These are phyloP conservation scores for Huntiella decipiens DNA, from an alignment of 2,329 filamentous ascomycete species.

Conservation along the genomic window DNA sequence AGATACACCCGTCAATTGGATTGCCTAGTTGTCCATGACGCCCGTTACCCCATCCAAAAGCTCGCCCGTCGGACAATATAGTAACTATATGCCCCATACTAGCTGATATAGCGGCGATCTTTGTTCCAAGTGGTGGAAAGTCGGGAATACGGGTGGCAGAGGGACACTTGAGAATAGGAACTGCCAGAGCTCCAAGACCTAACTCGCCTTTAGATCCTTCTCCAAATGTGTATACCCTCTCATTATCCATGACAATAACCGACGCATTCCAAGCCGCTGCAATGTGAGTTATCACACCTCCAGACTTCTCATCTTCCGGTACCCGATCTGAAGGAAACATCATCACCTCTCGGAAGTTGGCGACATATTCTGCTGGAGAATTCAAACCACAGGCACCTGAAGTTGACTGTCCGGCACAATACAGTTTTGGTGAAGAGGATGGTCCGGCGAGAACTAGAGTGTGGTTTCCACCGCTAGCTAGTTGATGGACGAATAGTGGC, in stretches of 20 bases:
- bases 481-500: slow-evolving; percentile 14
- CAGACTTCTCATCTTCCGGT: neutral
- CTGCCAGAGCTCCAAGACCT: slow-evolving; percentile 34
- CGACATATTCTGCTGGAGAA: slow-evolving; percentile 6
- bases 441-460: slow-evolving; percentile 43
- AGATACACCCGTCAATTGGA: slow-evolving; percentile 28
- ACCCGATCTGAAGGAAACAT: slow-evolving; percentile 3
- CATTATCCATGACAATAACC: slow-evolving; percentile 34
- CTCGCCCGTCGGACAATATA: slow-evolving; percentile 54
- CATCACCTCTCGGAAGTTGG: slow-evolving; percentile 11
- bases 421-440: slow-evolving; percentile 15
- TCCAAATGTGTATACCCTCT: slow-evolving; percentile 43
- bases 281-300: slow-evolving; percentile 21
- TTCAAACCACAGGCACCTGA: slow-evolving; percentile 34
- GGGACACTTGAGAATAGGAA: slow-evolving; percentile 25
- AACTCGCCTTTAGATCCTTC: slow-evolving; percentile 53
- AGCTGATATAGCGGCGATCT: slow-evolving; percentile 47
- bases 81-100: slow-evolving; percentile 62
- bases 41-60: slow-evolving; percentile 77
- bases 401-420: slow-evolving; percentile 6
- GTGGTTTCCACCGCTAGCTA: slow-evolving; percentile 65
- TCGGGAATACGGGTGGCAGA: slow-evolving; percentile 30
- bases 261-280: slow-evolving; percentile 68
- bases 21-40: slow-evolving; percentile 68
- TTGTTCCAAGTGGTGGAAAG: slow-evolving; percentile 43